Conservation (phyloP, 768 basidiomycete genomes). For the Trametes punicea region DNA sequence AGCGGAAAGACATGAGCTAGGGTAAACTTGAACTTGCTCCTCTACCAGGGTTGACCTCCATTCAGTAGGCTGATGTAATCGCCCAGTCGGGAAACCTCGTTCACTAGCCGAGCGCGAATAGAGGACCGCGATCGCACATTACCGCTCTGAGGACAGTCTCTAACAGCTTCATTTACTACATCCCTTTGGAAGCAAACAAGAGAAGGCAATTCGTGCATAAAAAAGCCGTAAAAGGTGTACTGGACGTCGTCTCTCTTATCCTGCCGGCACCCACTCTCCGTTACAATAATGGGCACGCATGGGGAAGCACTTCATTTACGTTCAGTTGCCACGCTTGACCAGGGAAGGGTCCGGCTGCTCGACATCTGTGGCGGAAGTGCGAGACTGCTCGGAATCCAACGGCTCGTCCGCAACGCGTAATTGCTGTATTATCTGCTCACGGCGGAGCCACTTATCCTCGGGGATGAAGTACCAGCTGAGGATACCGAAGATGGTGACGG, state of each 20-base stretch:
- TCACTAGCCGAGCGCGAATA: background rate
- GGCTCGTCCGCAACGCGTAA: conserved; percentile 35
- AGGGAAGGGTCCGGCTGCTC: background rate
- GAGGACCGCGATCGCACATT: background rate
- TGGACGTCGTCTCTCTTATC: background rate
- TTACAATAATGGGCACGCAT: background rate
- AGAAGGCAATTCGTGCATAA: too few species aligned
- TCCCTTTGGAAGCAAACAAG: too few species aligned
- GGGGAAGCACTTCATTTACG: background rate
- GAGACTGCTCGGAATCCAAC: background rate
- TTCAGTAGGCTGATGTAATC: background rate
- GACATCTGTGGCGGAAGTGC: background rate
- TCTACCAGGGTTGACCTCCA: background rate
- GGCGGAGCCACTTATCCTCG: conserved; percentile 74
- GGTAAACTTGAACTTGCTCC: background rate
- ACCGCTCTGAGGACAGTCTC: too few species aligned
- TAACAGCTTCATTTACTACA: too few species aligned
- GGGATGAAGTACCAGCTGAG: conserved; percentile 78
- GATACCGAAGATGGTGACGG: conserved; percentile 74
- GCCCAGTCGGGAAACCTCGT: background rate
- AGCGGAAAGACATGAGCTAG: conserved; percentile 17
- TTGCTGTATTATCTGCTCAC: conserved; percentile 54
- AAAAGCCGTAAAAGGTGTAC: too few species aligned
- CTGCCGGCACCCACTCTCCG: background rate
- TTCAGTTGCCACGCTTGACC: conserved; percentile 4